phyloP scores from a whole-genome alignment of 2,329 filamentous ascomycete genomes.

The Byssoonygena ceratinophila region DNA sequence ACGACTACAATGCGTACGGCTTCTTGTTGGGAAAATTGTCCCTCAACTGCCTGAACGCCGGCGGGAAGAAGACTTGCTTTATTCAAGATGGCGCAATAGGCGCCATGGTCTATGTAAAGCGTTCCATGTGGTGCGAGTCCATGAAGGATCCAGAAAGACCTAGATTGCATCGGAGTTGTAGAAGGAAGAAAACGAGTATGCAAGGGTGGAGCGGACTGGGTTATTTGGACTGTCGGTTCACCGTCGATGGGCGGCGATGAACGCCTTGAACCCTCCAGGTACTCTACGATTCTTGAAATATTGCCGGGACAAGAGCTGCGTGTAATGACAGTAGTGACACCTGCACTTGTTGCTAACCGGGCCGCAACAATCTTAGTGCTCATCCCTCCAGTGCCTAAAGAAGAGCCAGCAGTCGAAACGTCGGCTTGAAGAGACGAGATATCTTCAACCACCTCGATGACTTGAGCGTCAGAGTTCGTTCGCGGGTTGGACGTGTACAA shows the following conservation, averaged over 20 bases:
- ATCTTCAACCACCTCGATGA: constrained; percentile 87
- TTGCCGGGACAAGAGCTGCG: constrained; percentile 89
- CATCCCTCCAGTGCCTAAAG: constrained; percentile 92
- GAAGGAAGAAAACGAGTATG: constrained; percentile 92
- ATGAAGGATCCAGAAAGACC: constrained; percentile 95
- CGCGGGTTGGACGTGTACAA: constrained; percentile 94
- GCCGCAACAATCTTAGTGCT: constrained; percentile 94
- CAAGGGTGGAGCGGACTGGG: constrained; percentile 46
- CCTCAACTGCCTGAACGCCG: constrained; percentile 82
- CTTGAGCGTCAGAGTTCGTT: constrained; percentile 68
- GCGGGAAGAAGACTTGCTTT: constrained; percentile 84
- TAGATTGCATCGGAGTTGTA: constrained; percentile 72
- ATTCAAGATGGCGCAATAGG: constrained; percentile 64
- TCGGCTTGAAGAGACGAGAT: constrained; percentile 74
- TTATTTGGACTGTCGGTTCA: constrained; percentile 31
- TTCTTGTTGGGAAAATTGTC: constrained; percentile 83
- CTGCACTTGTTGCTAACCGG: constrained; percentile 80
- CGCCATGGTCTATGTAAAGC: constrained; percentile 85
- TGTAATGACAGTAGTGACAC: constrained; percentile 92
- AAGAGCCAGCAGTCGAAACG: constrained; percentile 79
- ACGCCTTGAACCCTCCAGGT: constrained; percentile 50
- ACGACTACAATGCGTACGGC: constrained; percentile 78
- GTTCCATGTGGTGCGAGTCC: constrained; percentile 83
- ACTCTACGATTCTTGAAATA: constrained; percentile 72
- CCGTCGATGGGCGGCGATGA: constrained; percentile 7